phyloP scores from a whole-genome alignment of 2,329 filamentous ascomycete species.

The Trichoderma sp. region DNA sequence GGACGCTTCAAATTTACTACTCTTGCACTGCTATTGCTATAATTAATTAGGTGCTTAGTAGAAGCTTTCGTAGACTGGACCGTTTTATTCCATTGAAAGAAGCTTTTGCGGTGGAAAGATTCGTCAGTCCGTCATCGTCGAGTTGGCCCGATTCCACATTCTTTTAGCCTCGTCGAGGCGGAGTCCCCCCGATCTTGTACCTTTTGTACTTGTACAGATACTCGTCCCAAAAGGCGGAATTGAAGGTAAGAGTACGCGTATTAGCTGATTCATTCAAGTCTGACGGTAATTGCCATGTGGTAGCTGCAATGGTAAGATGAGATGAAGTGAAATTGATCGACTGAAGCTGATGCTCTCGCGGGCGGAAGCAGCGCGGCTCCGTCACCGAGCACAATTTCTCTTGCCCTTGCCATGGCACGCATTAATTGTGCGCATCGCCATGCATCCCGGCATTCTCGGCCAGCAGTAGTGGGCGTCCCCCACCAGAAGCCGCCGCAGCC shows the following conservation, averaged over 20 bases:
- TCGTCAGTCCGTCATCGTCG: not conserved
- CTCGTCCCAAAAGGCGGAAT: not conserved
- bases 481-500: conserved; percentile 13
- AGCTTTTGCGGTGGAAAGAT: not conserved
- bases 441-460: conserved; percentile 14
- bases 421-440: conserved; percentile 10
- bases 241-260: conserved; percentile 2
- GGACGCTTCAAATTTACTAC: not conserved
- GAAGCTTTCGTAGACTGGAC: not conserved
- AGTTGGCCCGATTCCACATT: conserved; percentile 10
- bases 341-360: not conserved
- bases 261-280: not conserved
- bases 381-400: not conserved
- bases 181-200: not conserved
- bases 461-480: not conserved
- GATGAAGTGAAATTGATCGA: not conserved
- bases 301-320: not conserved
- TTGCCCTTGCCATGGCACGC: not conserved
- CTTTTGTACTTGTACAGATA: not conserved
- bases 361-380: not conserved
- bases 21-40: not conserved
- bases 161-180: not conserved
- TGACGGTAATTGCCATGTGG: conserved; percentile 4
- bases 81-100: not conserved
- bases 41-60: not conserved